A percentile compares a stretch with the other conserved stretches of the same genome.
Evolutionary conservation across 495 filamentous ascomycete species (phyloP).

Genomic region (Podospora pseudopauciseta): DNA sequence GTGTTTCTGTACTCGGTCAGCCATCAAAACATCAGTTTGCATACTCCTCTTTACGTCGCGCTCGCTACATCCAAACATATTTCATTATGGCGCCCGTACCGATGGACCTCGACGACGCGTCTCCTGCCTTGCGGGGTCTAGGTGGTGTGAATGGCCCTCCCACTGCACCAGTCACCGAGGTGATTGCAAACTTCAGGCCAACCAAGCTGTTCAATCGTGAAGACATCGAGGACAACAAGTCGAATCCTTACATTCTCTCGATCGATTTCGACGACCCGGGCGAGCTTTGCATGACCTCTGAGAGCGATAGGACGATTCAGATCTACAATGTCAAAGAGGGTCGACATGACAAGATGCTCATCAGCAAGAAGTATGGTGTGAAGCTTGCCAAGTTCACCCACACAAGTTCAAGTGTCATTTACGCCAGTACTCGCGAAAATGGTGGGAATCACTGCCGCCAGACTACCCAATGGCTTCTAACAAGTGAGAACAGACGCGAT

Average conservation of each 20-base stretch:
- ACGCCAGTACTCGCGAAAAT: conserved; percentile 93
- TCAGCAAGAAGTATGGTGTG: conserved; percentile 91
- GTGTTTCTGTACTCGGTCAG: background rate
- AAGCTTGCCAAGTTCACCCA: conserved; percentile 94
- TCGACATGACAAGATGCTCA: conserved; percentile 74
- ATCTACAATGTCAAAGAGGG: conserved; percentile 90
- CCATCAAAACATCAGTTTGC: background rate
- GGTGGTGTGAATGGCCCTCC: conserved; percentile 30
- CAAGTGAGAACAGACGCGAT: conserved; percentile 62
- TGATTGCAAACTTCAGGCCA: conserved; percentile 47
- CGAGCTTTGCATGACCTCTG: conserved; percentile 80
- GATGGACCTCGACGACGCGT: conserved; percentile 51
- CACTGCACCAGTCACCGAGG: conserved; percentile 44
- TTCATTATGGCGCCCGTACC: conserved; percentile 48
- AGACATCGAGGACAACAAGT: conserved; percentile 40
- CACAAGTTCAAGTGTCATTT: conserved; percentile 79
- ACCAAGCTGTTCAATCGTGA: conserved; percentile 50
- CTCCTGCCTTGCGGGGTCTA: conserved; percentile 39
- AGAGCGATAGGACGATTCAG: conserved; percentile 90
- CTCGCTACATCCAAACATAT: background rate
- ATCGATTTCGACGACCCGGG: conserved; percentile 95
- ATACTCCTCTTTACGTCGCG: background rate
- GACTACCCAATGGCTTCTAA: conserved; percentile 1
- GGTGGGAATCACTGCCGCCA: conserved; percentile 40
- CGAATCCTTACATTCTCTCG: conserved; percentile 52